phyloP scores from a whole-genome alignment of 129 eudicot species.

The Sambucus nigra region DNA sequence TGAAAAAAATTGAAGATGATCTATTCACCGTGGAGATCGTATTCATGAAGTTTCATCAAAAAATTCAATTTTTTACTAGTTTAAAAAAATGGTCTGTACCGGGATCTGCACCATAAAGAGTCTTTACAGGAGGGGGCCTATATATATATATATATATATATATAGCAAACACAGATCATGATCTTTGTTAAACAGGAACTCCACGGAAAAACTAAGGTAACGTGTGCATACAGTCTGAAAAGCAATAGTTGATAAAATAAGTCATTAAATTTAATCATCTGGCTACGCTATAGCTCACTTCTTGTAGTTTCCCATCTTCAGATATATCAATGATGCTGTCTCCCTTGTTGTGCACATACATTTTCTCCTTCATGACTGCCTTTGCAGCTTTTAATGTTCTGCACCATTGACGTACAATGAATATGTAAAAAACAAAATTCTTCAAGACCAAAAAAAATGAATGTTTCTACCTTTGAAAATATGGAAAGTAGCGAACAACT shows the following conservation, averaged over 20 bases:
- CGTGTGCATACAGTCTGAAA: background rate
- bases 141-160: too few relatives aligned
- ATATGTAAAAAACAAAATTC: background rate
- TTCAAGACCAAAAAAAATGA: background rate
- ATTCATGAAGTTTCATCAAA: too few relatives aligned
- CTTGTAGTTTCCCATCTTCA: constrained; percentile 54
- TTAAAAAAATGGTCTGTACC: too few relatives aligned
- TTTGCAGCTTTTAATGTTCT: constrained; percentile 73
- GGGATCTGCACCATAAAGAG: too few relatives aligned
- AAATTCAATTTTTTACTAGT: too few relatives aligned
- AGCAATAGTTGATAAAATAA: background rate
- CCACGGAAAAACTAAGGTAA: background rate
- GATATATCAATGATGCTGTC: constrained; percentile 59
- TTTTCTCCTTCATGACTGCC: constrained; percentile 56
- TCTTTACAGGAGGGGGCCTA: too few relatives aligned
- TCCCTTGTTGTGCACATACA: constrained; percentile 52
- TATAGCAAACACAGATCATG: background rate
- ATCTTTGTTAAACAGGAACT: background rate
- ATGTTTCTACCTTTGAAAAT: constrained; percentile 53
- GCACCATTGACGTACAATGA: constrained; percentile 21
- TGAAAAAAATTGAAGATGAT: too few relatives aligned
- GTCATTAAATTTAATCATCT: background rate
- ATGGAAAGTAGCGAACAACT: constrained; percentile 74
- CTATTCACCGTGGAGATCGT: too few relatives aligned
- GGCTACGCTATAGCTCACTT: constrained; percentile 40